Evolutionary conservation across 768 basidiomycete species (phyloP), one percentile per base, ranked within the genome.

Genomic region (Galerina marginata): DNA sequence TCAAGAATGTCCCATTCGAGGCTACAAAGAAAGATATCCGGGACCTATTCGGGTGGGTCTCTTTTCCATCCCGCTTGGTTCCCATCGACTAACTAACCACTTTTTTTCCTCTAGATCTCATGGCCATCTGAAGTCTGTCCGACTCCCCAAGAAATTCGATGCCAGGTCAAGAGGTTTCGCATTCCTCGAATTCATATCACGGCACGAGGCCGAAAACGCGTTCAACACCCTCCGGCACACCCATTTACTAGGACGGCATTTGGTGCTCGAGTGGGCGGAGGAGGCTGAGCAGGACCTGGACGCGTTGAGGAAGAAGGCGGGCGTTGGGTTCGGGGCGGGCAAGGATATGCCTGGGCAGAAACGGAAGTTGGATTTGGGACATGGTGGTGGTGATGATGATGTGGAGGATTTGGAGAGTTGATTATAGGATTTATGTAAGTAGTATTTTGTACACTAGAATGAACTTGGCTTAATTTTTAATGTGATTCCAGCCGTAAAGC

Each of bases 1-100:
- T 99, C 65, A 99, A 98, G 86, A 99, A 99, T 68, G 84, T 98
- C 55, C 95, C 97, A 42, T 99, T 99, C 78, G 97, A 99, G 74
- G 93, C 91, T 46, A 90, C 90, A 44, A 93, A 91, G 80, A 95
- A 92, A 77, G 97, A 99, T 66, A 83, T 99, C 25, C 81, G 91
- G 56, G 91, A 92, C 62, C 74, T 99, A 38, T 97, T 99, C 73
- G 84, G 90, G 94, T 43, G 25, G 53, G 36, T 38, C 29, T 5
- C 29, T 33, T 9, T 16, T 50, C 50, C 11, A 45, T n/a, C 20
- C 20, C 33, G 9, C 54, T 40, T 47, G n/a, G n/a, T n/a, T 26
- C 39, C 12, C 44, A 50, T 39, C 29, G n/a, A 33, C 45, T 42
- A 54, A 38, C 51, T n/a, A n/a, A n/a, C n/a, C n/a, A n/a, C 65